A percentile compares a stretch with the other conserved stretches of the same genome.
Conservation (phyloP, 2,329 filamentous ascomycete species). For the Diaporthe destruens region DNA sequence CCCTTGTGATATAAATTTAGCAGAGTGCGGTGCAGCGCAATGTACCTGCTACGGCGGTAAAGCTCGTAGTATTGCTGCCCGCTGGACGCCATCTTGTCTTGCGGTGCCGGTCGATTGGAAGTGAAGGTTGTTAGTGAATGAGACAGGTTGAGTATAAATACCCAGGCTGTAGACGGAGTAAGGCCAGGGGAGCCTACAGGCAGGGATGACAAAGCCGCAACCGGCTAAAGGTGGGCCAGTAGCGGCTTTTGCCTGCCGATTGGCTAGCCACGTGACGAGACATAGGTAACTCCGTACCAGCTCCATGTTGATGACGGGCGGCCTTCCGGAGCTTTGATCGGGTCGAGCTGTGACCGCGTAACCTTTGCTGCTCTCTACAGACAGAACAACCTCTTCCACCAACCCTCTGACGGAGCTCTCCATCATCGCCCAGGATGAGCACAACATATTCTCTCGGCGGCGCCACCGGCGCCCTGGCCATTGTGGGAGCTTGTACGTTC, state of each 20-base stretch:
- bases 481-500: slow-evolving; percentile 83
- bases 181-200: slow-evolving; percentile 1
- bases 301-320: slow-evolving; percentile 37
- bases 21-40: slow-evolving; percentile 39
- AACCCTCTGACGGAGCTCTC: slow-evolving; percentile 27
- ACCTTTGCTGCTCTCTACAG: slow-evolving; percentile 21
- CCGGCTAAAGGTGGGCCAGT: not conserved
- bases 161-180: slow-evolving; percentile 4
- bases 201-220: slow-evolving; percentile 34
- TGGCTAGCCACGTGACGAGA: slow-evolving; percentile 32
- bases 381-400: slow-evolving; percentile 18
- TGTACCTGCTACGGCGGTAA: slow-evolving; percentile 97
- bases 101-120: slow-evolving; percentile 41
- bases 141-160: slow-evolving; percentile 26
- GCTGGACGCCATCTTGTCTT: slow-evolving; percentile 60
- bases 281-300: slow-evolving; percentile 19
- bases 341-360: slow-evolving; percentile 25
- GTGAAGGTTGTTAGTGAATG: slow-evolving; percentile 45
- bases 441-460: slow-evolving; percentile 78
- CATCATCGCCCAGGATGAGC: slow-evolving; percentile 70
- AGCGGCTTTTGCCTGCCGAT: slow-evolving; percentile 11
- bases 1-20: slow-evolving; percentile 44
- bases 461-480: slow-evolving; percentile 74
- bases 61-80: slow-evolving; percentile 86
- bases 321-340: slow-evolving; percentile 15